Evolutionary conservation across 2,329 filamentous ascomycete genomes (phyloP), one percentile per base, ranked within the genome.

Genomic region (Phoma herbarum): DNA sequence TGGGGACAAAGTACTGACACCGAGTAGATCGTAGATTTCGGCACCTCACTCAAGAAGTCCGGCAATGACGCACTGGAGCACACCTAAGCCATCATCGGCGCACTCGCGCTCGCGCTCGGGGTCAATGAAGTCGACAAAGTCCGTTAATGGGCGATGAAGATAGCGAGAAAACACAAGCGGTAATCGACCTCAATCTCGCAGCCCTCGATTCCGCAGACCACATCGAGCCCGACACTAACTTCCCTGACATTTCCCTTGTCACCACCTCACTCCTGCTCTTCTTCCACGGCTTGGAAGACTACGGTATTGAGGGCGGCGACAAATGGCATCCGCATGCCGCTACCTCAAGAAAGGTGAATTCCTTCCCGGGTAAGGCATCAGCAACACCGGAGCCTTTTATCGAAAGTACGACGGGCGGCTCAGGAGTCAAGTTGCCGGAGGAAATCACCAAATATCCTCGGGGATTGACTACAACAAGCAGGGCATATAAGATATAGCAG

Each of bases 1-100:
- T 18, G 4, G 25, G 20, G 8, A 16, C 22, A 7, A 23, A 11
- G 18, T 22, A 20, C 33, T 53, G 22, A 29, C 11, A 35, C 20
- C 2, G 2, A 29, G 26, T 37, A 67, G 59, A 33, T 67, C 16
- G 23, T 60, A 14, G 57, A 49, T 4, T 65, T 67, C 43, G 60
- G 63, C 37, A 41, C 26, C 11, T 35, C 33, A 8, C 33, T 67
- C 16, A 60, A 61, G 44, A 65, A 63, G 43, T 53, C 33, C n/a
- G 52, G 53, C 4, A 33, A 55, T 2, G 31, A 54, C 4, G 44
- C 42, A 18, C 29, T 64, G 2, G 46, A 52, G 43, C 42, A 59
- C 8, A 60, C 54, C 14, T 66, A 62, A 59, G 50, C 59, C 12
- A 29, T 59, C 9, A 39, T 66, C 29, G 63, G 57, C 26, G 58